These are phyloP conservation scores for Salvia sclarea DNA, from an alignment of 305 asterid species.

Conservation along the genomic window DNA sequence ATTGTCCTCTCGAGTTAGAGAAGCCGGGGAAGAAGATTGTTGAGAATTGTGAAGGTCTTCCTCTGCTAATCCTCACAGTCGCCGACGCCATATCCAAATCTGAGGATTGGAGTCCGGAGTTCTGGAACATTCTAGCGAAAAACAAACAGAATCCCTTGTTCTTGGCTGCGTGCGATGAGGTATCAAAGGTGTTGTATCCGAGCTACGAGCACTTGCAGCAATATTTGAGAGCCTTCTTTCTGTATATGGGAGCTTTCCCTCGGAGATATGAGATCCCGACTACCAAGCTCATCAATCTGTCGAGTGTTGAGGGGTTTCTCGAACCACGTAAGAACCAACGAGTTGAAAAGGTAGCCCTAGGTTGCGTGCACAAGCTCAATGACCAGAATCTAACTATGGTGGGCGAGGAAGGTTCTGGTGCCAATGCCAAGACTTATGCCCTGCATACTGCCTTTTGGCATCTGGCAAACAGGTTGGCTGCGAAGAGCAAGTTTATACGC, in stretches of 20 bases:
- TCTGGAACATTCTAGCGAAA: background rate
- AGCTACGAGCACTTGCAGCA: background rate
- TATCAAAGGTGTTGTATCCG: background rate
- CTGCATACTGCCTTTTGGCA: conserved; percentile 6
- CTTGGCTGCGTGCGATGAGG: background rate
- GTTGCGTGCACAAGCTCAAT: background rate
- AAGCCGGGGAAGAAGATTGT: too few relatives aligned
- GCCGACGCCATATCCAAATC: background rate
- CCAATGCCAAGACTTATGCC: background rate
- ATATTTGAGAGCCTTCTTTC: too few relatives aligned
- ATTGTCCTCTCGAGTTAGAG: background rate
- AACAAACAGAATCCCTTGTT: background rate
- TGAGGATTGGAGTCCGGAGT: background rate
- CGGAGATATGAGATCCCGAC: background rate
- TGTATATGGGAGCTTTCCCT: background rate
- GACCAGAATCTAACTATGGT: background rate
- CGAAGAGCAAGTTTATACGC: background rate
- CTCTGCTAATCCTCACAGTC: background rate
- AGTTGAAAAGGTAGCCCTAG: background rate
- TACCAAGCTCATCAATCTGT: background rate
- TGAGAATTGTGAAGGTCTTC: conserved; percentile 8
- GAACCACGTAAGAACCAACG: background rate
- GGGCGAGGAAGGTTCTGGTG: background rate
- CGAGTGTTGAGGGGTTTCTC: background rate
- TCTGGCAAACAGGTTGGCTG: background rate